Evolutionary conservation across 345 rosid genomes (phyloP).

Genomic region (Salix caprea): DNA sequence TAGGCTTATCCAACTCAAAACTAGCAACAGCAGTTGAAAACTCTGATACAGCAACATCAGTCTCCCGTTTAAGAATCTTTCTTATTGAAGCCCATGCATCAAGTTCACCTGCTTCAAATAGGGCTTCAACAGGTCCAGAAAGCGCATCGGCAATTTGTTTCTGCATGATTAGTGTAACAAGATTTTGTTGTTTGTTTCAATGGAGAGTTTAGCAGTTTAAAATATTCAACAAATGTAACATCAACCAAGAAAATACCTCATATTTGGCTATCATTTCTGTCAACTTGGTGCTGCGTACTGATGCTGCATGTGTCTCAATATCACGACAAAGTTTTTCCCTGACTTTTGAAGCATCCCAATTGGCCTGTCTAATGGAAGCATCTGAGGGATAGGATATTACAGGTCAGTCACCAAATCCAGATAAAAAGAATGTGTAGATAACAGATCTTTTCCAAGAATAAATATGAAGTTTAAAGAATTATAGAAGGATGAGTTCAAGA

Average conservation of each 20-base stretch:
- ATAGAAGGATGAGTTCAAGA: not conserved
- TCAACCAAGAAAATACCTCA: constrained; percentile 42
- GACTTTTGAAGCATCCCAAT: constrained; percentile 63
- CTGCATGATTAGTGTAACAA: constrained; percentile 34
- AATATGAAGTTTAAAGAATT: not conserved
- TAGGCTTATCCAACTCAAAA: constrained; percentile 55
- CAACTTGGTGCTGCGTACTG: constrained; percentile 42
- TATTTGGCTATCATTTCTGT: constrained; percentile 44
- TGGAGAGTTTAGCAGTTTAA: not conserved
- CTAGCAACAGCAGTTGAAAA: constrained; percentile 43
- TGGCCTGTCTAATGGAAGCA: constrained; percentile 51
- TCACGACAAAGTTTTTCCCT: constrained; percentile 56
- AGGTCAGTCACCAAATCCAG: not conserved
- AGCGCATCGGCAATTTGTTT: constrained; percentile 48
- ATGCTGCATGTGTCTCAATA: constrained; percentile 48
- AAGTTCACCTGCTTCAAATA: constrained; percentile 51
- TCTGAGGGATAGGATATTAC: constrained; percentile 28
- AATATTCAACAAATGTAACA: not conserved
- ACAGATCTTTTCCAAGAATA: not conserved
- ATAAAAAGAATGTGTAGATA: not conserved
- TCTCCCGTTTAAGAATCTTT: constrained; percentile 58
- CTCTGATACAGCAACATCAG: constrained; percentile 47
- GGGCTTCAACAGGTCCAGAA: constrained; percentile 49
- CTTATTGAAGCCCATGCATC: constrained; percentile 69
- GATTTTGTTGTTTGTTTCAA: constrained; percentile 1